Evolutionary conservation across 169 alveolate species (phyloP).

Genomic region (Plasmodium blacklocki): DNA sequence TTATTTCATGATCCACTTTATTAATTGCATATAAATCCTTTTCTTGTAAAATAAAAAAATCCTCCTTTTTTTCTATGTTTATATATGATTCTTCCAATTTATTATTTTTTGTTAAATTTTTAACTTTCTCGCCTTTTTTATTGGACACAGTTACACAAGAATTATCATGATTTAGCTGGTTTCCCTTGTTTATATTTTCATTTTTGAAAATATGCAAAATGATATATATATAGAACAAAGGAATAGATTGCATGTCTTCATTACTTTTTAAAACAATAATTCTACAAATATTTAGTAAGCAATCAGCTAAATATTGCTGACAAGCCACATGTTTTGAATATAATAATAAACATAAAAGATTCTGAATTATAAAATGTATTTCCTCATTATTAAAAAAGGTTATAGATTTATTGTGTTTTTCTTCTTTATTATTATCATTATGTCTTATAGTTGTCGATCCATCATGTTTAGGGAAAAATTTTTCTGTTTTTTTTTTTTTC

Average conservation of each 20-base stretch:
- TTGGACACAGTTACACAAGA: background rate
- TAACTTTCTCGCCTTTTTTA: slow-evolving; percentile 1
- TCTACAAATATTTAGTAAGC: slow-evolving; percentile 62
- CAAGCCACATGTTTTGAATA: slow-evolving; percentile 72
- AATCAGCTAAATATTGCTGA: slow-evolving; percentile 74
- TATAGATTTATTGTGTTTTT: slow-evolving; percentile 14
- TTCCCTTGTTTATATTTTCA: background rate
- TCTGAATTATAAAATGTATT: slow-evolving; percentile 72
- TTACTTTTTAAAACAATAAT: slow-evolving; percentile 31
- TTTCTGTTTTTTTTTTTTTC: background rate
- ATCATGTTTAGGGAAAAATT: background rate
- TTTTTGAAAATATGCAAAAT: slow-evolving; percentile 69
- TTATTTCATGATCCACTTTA: background rate
- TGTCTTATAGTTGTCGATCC: background rate
- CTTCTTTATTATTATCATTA: background rate
- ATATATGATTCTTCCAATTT: background rate
- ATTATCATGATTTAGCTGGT: no score
- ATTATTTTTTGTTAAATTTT: background rate
- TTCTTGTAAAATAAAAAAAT: background rate
- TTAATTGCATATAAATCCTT: background rate
- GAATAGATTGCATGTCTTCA: slow-evolving; percentile 72
- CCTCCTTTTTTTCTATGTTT: background rate
- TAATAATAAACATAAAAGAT: slow-evolving; percentile 53
- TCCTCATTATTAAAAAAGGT: slow-evolving; percentile 46
- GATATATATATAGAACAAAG: slow-evolving; percentile 52